Evolutionary conservation across 2,329 filamentous ascomycete species (phyloP), one percentile per base, ranked within the genome.

Genomic region (Diplodia sapinea): DNA sequence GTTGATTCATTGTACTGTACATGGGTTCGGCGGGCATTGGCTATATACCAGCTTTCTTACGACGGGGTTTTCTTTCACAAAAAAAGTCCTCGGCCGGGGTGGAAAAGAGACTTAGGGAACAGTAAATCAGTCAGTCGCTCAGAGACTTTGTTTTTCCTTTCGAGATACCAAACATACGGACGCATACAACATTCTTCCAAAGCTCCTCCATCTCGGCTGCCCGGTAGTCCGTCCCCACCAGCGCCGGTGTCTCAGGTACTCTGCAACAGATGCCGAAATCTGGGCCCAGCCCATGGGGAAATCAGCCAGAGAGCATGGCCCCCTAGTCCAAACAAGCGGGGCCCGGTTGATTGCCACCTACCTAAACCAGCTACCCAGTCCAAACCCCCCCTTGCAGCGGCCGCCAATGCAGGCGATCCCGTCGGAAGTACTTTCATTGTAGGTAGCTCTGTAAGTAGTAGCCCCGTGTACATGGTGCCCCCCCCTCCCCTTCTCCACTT

Each of bases 41-140:
- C 15, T 63, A 63, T 63, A 63, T 51, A 50, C 59, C 59, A 63
- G 17, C 47, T 17, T 50, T 33, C 9, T 63, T 38, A 63, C 13
- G 59, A n/a, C 26, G 49, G 13, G 17, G 31, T 17, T 63, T 51
- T 33, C 6, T 38, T 63, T 36, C 29, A 23, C 33, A 29, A 47
- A 47, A n/a, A 2, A 26, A 26, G 26, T 7, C 15, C 29, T 33
- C 26, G 40, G 40, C 40, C 38, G n/a, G 26, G 23, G 40, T n/a
- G 17, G 23, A 23, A 8, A 20, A 11, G 31, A 51, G 47, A n/a
- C n/a, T 29, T 23, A n/a, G 23, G 59, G 26, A 50, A 50, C 17
- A 51, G 43, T 26, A 38, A n/a, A 17, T 38, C 43, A 26, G 36
- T 29, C 26, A n/a, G 29, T 23, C n/a, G 17, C 15, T 26, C 20